Evolutionary conservation across 768 basidiomycete genomes (phyloP).

Genomic region (Porphyrellus cyaneotinctus): DNA sequence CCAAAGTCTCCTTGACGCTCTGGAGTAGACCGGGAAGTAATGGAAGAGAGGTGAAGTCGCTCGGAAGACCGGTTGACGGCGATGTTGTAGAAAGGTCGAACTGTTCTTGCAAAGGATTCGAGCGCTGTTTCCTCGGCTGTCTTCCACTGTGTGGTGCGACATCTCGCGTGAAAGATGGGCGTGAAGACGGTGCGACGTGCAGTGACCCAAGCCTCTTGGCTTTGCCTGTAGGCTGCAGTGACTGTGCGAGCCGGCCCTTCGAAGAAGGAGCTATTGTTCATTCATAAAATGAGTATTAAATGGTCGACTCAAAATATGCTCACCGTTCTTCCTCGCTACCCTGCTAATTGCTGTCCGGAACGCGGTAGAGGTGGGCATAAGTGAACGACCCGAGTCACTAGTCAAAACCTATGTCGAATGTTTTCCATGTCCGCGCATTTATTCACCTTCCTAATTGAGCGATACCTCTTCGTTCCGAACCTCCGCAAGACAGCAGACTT

Average conservation of each 20-base stretch:
- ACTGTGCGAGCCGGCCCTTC: conserved; percentile 26
- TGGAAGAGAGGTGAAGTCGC: conserved; percentile 60
- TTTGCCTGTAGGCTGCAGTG: conserved; percentile 25
- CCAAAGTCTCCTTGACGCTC: conserved; percentile 56
- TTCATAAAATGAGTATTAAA: background rate
- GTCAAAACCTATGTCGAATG: background rate
- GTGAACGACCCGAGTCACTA: too few species aligned
- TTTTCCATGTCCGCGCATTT: conserved; percentile 13
- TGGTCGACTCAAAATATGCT: background rate
- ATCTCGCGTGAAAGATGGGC: conserved; percentile 17
- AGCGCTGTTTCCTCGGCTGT: conserved; percentile 3
- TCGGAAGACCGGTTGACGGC: conserved; percentile 30
- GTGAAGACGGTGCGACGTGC: conserved; percentile 21
- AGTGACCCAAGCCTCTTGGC: conserved; percentile 26
- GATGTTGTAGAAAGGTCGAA: conserved; percentile 34
- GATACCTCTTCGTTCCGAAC: background rate
- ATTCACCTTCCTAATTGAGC: conserved; percentile 10
- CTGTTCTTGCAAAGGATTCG: conserved; percentile 32
- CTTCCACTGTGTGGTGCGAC: conserved; percentile 17
- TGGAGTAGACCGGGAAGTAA: conserved; percentile 61
- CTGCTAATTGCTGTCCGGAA: conserved; percentile 10
- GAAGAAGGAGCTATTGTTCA: conserved; percentile 18
- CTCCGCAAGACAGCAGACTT: background rate
- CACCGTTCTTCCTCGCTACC: conserved; percentile 15
- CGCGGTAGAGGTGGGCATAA: conserved; percentile 4